Conservation (phyloP, 2,329 filamentous ascomycete species). For the Claviceps pusilla region DNA sequence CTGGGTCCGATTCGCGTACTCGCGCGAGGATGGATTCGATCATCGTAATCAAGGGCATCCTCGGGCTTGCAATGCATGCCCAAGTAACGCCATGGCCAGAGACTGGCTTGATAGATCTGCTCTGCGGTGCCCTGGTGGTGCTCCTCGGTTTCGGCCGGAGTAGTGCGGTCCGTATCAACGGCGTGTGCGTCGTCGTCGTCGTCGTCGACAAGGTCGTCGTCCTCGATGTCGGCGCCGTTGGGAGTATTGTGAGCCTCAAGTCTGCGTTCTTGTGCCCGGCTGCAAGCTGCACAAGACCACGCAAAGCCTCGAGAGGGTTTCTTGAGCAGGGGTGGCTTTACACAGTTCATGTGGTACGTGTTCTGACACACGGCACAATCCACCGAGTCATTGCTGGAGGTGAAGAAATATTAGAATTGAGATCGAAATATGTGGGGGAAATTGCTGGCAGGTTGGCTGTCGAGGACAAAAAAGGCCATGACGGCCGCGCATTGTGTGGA, state of each 20-base stretch:
- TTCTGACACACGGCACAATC: constrained; percentile 90
- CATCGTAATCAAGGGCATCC: constrained; percentile 91
- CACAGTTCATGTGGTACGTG: constrained; percentile 98
- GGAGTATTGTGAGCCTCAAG: constrained; percentile 82
- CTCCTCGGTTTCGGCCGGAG: constrained; percentile 43
- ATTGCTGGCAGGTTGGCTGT: background rate
- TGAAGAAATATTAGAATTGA: background rate
- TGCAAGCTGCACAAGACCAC: constrained; percentile 94
- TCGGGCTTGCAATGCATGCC: constrained; percentile 92
- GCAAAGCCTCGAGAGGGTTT: constrained; percentile 96
- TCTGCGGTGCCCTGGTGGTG: constrained; percentile 56
- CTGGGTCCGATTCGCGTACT: constrained; percentile 82
- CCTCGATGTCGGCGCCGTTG: constrained; percentile 53
- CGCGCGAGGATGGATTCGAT: constrained; percentile 90
- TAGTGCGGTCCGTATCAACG: constrained; percentile 45
- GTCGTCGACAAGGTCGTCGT: constrained; percentile 49
- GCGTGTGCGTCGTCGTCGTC: constrained; percentile 54
- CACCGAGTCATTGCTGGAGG: constrained; percentile 69
- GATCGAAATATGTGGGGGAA: background rate
- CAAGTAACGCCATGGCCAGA: constrained; percentile 93
- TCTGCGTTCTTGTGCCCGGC: constrained; percentile 84
- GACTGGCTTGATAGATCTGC: constrained; percentile 79
- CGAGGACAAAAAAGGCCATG: background rate
- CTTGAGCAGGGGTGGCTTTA: constrained; percentile 78
- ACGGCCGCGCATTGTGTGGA: background rate